Evolutionary conservation across 2,329 filamentous ascomycete genomes (phyloP).

Genomic region (Massarina eburnea): DNA sequence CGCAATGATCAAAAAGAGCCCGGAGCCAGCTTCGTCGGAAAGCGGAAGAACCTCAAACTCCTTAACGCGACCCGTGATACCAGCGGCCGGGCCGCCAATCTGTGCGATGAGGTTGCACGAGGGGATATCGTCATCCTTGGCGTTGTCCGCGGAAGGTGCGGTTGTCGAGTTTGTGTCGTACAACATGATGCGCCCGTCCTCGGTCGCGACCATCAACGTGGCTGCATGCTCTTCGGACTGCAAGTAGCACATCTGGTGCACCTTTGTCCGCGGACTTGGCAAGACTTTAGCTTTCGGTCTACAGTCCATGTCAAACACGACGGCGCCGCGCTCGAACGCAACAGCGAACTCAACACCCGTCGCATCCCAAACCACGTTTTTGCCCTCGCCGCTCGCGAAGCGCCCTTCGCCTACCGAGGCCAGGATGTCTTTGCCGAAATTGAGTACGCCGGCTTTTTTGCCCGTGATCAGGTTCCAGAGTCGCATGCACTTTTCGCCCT

Average conservation of each 20-base stretch:
- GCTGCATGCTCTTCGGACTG: conserved; percentile 52
- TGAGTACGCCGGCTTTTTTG: conserved; percentile 90
- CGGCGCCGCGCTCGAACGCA: conserved; percentile 79
- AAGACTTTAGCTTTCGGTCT: conserved; percentile 74
- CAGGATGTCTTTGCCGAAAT: conserved; percentile 75
- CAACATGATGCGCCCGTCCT: conserved; percentile 85
- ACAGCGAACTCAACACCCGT: conserved; percentile 83
- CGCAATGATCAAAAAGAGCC: conserved; percentile 61
- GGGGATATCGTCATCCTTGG: conserved; percentile 57
- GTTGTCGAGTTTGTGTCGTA: conserved; percentile 67
- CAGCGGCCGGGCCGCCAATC: conserved; percentile 71
- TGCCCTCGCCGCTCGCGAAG: conserved; percentile 78
- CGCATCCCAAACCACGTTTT: conserved; percentile 77
- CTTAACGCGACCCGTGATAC: conserved; percentile 75
- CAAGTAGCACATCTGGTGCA: conserved; percentile 80
- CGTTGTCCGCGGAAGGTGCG: conserved; percentile 32
- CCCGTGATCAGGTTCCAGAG: conserved; percentile 97
- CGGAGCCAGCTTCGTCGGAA: conserved; percentile 37
- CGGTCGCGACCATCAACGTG: conserved; percentile 77
- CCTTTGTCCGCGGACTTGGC: conserved; percentile 69
- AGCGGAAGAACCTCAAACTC: conserved; percentile 72
- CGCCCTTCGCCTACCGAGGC: conserved; percentile 74
- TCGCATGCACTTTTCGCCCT: conserved; percentile 87
- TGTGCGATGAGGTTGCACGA: conserved; percentile 66
- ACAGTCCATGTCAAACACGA: conserved; percentile 88